Conservation (phyloP, 768 basidiomycete genomes). For the Suillus lakei region DNA sequence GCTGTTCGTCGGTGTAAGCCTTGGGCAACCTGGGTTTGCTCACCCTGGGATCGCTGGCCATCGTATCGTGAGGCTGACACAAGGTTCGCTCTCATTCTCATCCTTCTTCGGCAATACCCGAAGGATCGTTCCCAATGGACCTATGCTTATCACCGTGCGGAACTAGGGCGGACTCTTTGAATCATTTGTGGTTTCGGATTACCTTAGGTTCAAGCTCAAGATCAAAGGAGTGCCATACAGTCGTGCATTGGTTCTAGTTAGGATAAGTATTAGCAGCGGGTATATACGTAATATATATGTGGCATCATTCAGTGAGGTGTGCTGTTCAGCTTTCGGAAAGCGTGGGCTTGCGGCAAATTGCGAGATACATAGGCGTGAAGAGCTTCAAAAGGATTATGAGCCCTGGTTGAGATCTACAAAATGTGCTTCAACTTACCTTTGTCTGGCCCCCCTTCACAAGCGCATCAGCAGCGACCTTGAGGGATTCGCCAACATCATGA, state of each 20-base stretch:
- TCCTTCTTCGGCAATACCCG: constrained; percentile 26
- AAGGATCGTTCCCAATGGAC: constrained; percentile 28
- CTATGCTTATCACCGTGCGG: constrained; percentile 8
- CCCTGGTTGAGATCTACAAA: constrained; percentile 6
- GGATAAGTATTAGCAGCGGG: not conserved
- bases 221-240: not conserved
- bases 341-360: constrained; percentile 59
- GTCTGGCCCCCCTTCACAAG: constrained; percentile 79
- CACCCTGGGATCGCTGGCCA: constrained; percentile 63
- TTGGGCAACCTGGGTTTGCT: constrained; percentile 69
- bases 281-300: constrained; percentile 6
- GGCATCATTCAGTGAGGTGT: not conserved
- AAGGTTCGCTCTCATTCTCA: constrained; percentile 12
- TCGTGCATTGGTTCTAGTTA: not conserved
- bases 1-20: constrained; percentile 67
- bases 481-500: constrained; percentile 77
- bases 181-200: constrained; percentile 4
- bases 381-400: constrained; percentile 50
- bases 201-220: constrained; percentile 3
- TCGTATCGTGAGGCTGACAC: constrained; percentile 26
- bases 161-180: not conserved
- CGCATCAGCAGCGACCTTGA: constrained; percentile 73
- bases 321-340: constrained; percentile 11
- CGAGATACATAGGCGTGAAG: constrained; percentile 88
- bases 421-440: constrained; percentile 54